Evolutionary conservation across 2,329 filamentous ascomycete genomes (phyloP), one percentile per base, ranked within the genome.

Genomic region (Xylariales sp.): DNA sequence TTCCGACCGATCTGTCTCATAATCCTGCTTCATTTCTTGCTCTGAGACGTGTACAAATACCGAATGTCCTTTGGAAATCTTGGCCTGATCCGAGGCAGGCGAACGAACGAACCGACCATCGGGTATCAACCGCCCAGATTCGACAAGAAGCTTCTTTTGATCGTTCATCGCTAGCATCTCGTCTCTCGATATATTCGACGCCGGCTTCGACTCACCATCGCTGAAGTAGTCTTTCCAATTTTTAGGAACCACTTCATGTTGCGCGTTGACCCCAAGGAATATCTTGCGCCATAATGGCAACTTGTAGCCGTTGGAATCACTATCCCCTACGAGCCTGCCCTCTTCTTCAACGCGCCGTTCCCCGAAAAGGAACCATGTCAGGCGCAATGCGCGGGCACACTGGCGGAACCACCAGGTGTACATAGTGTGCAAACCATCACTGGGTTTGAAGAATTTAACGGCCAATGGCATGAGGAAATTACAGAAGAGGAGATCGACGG

Each of bases 371-470:
- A 99, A 99, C 82, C 94, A 93, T 1, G 93, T 97, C 43, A 99
- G 84, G 28, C 95, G 89, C 60, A 99, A 83, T 48, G 85, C 83
- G 58, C 93, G 87, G 12, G 94, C 96, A 77, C 94, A 97, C 74
- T 88, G 89, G 72, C 91, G 90, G 82, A 99, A 97, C 93, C 96
- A 99, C 95, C 95, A 98, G 7, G 90, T 90, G 78, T 97, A 99
- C 84, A 97, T 91, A 62, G 86, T 84, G 73, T 97, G 92, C 3
- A 99, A 83, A 0, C 89, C 91, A 76, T 97, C 92, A 59, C 93
- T 93, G 1, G 95, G 94, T 77, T 92, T 93, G 80, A 97, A 91
- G 73, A 93, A 90, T 73, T 89, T 91, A 73, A 98, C 89, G 12
- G 94, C 90, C 56, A 97, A 82, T 0, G 96, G 96, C 84, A 97